Evolutionary conservation across 2,329 filamentous ascomycete genomes (phyloP).

Genomic region (Didymella sp.): DNA sequence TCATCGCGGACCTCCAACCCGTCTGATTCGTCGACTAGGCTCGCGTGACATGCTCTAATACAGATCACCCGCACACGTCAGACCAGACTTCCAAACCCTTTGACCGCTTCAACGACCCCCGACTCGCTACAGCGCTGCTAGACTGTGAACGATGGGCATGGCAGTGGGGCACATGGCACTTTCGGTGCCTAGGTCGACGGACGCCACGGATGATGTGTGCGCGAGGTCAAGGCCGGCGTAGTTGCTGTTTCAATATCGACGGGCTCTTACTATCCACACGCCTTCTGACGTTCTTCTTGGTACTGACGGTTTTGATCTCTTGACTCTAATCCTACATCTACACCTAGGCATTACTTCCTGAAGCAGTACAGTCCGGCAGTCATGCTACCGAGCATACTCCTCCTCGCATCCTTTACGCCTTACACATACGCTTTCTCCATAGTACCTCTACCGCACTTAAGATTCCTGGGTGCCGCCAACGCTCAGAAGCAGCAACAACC

Average conservation of each 20-base stretch:
- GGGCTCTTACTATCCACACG: neutral
- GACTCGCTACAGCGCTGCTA: slow-evolving; percentile 15
- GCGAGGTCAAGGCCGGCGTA: slow-evolving; percentile 11
- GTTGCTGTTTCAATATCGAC: slow-evolving; percentile 13
- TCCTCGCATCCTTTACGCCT: slow-evolving; percentile 28
- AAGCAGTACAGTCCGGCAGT: neutral
- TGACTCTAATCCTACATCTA: neutral
- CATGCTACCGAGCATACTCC: slow-evolving; percentile 16
- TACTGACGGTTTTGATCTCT: neutral
- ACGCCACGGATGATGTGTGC: slow-evolving; percentile 6
- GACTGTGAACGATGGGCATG: slow-evolving; percentile 13
- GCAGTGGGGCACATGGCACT: slow-evolving; percentile 18
- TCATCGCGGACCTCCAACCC: slow-evolving; percentile 21
- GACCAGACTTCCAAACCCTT: slow-evolving; percentile 9
- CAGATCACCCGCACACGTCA: slow-evolving; percentile 22
- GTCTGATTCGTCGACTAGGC: slow-evolving; percentile 1
- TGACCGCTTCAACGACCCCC: slow-evolving; percentile 17
- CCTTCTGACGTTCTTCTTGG: neutral
- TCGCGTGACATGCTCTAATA: slow-evolving; percentile 18
- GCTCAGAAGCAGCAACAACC: slow-evolving; percentile 35
- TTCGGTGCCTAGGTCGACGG: slow-evolving; percentile 8
- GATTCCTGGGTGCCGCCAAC: slow-evolving; percentile 28
- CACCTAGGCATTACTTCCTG: neutral
- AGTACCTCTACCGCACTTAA: slow-evolving; percentile 29
- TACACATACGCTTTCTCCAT: slow-evolving; percentile 41